Evolutionary conservation across 2,329 filamentous ascomycete genomes (phyloP).

Genomic region (Nakataea oryzae): DNA sequence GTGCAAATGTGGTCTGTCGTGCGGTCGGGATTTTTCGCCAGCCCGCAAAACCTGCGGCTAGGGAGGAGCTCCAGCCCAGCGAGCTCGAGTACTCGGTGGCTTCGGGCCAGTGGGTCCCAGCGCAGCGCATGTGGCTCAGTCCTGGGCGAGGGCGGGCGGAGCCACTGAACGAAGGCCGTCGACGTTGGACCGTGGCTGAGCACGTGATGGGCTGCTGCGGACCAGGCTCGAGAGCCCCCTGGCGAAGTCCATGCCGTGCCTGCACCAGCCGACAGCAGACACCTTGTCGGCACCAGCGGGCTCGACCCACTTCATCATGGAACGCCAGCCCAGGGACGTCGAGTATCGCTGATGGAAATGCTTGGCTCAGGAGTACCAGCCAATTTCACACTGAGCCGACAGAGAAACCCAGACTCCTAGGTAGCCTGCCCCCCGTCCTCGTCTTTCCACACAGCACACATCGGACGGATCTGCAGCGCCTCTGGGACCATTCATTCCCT

Average conservation of each 20-base stretch:
- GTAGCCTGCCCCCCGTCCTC: neutral
- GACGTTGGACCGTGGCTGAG: neutral
- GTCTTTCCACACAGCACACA: neutral
- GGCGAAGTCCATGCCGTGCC: neutral
- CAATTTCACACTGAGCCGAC: neutral
- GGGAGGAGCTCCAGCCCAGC: slow-evolving; percentile 1
- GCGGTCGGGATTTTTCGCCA: slow-evolving; percentile 4
- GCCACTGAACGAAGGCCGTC: neutral
- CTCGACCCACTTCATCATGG: neutral
- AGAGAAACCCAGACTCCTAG: neutral
- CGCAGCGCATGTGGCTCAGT: neutral
- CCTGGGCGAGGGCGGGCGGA: too few species aligned
- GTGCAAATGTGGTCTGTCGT: neutral
- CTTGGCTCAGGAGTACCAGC: neutral
- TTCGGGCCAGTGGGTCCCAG: neutral
- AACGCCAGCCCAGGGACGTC: neutral
- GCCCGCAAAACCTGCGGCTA: slow-evolving; percentile 4
- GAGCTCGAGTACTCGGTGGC: neutral
- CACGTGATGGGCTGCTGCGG: too few species aligned
- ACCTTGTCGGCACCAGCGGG: neutral
- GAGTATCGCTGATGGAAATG: neutral
- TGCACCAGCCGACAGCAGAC: neutral
- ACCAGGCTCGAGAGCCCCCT: too few species aligned
- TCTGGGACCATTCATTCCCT: too few species aligned
- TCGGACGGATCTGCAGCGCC: too few species aligned